Conservation (phyloP, 306 rosid species). For the Quercus cerris region DNA sequence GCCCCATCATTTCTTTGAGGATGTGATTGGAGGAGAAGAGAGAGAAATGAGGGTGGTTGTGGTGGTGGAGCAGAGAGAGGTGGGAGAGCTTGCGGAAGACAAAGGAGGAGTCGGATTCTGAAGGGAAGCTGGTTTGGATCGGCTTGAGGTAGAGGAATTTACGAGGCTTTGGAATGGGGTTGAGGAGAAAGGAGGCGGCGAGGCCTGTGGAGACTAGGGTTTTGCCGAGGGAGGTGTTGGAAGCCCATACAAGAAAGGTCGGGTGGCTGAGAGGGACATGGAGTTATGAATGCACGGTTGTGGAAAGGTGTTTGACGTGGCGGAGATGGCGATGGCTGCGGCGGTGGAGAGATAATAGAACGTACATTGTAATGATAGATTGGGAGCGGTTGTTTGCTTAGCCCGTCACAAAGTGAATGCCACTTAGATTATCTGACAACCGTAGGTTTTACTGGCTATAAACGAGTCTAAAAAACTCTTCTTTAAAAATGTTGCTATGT, state of each 20-base stretch:
- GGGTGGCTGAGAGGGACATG: slow-evolving; percentile 69
- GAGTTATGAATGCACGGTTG: slow-evolving; percentile 25
- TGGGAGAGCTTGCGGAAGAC: slow-evolving; percentile 46
- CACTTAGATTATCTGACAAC: no score
- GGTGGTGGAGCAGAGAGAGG: slow-evolving; percentile 36
- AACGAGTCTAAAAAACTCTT: no score
- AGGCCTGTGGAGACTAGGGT: slow-evolving; percentile 91
- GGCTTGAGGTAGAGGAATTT: slow-evolving; percentile 83
- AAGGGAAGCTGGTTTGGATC: slow-evolving; percentile 81
- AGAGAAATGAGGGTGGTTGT: slow-evolving; percentile 2
- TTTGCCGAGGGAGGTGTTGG: slow-evolving; percentile 91
- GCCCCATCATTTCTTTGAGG: slow-evolving; percentile 23
- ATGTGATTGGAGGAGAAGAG: slow-evolving; percentile 54
- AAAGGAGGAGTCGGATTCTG: slow-evolving; percentile 85
- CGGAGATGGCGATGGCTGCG: slow-evolving; percentile 9
- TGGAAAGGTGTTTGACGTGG: slow-evolving; percentile 22
- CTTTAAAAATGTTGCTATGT: no score
- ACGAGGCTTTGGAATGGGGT: not conserved
- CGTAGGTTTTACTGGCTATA: no score
- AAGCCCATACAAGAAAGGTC: slow-evolving; percentile 75
- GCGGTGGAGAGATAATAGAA: no score
- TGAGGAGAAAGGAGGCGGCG: slow-evolving; percentile 58
- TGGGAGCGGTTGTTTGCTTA: no score
- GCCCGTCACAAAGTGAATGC: no score
- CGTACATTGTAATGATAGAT: no score